A percentile compares a stretch with the other conserved stretches of the same genome.
These are phyloP conservation scores for Nemania serpens DNA, from an alignment of 2,329 filamentous ascomycete genomes.

Conservation along the genomic window DNA sequence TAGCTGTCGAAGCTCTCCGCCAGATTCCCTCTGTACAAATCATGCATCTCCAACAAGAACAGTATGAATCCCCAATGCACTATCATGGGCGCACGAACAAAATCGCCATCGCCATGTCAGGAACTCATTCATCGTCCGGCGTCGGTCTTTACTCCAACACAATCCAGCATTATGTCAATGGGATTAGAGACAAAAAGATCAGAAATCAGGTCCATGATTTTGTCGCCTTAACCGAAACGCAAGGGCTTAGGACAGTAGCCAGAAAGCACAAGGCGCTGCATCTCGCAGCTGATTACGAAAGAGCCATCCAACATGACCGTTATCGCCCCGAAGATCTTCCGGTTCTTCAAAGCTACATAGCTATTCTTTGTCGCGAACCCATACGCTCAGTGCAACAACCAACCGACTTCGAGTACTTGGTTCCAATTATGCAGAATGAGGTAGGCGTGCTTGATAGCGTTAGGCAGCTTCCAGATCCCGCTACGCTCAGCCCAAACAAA, in stretches of 20 bases:
- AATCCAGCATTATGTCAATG: constrained; percentile 53
- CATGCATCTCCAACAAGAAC: constrained; percentile 56
- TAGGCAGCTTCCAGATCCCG: constrained; percentile 53
- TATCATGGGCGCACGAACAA: constrained; percentile 54
- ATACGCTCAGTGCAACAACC: constrained; percentile 26
- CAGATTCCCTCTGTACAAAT: constrained; percentile 59
- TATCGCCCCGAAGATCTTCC: constrained; percentile 48
- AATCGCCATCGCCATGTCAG: constrained; percentile 45
- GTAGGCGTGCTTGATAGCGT: constrained; percentile 49
- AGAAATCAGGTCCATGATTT: constrained; percentile 49
- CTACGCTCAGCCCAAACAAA: constrained; percentile 55
- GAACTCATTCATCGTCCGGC: constrained; percentile 29
- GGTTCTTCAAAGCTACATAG: constrained; percentile 55
- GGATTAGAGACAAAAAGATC: constrained; percentile 54
- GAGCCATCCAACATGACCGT: constrained; percentile 53
- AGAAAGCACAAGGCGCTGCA: constrained; percentile 60
- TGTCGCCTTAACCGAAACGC: constrained; percentile 28
- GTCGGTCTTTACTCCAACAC: constrained; percentile 29
- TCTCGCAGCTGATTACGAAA: constrained; percentile 60
- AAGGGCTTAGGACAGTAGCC: constrained; percentile 49
- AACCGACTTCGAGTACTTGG: constrained; percentile 39
- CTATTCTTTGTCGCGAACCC: constrained; percentile 51
- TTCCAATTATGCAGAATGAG: constrained; percentile 46
- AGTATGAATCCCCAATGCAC: constrained; percentile 54
- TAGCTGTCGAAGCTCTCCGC: constrained; percentile 54